Evolutionary conservation across 306 rosid genomes (phyloP).

Genomic region (Cicer judaicum): DNA sequence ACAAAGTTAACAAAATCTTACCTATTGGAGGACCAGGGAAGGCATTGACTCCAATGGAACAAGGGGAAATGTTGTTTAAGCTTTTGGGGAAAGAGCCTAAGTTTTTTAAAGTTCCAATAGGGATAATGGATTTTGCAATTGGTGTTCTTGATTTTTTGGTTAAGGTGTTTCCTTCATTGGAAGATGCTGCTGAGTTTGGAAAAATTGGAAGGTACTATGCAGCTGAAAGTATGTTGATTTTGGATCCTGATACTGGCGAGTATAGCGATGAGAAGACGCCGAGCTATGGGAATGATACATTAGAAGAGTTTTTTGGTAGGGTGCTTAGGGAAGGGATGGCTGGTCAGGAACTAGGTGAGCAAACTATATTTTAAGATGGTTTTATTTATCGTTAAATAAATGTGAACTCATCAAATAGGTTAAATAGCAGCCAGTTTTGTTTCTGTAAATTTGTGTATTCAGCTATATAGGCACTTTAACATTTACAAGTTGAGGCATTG

Average conservation of each 20-base stretch:
- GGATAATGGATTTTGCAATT: slow-evolving; percentile 91
- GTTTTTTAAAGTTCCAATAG: slow-evolving; percentile 90
- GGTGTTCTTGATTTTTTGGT: slow-evolving; percentile 76
- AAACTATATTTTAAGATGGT: slow-evolving; percentile 59
- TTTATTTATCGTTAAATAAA: slow-evolving; percentile 27
- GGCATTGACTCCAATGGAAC: slow-evolving; percentile 90
- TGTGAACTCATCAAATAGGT: slow-evolving; percentile 19
- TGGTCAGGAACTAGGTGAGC: slow-evolving; percentile 98
- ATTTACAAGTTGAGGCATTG: slow-evolving; percentile 48
- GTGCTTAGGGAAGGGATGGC: slow-evolving; percentile 93
- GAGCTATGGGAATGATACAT: slow-evolving; percentile 89
- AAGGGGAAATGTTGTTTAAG: slow-evolving; percentile 82
- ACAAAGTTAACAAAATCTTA: slow-evolving; percentile 70
- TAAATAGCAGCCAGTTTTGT: slow-evolving; percentile 54
- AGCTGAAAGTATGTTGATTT: slow-evolving; percentile 89
- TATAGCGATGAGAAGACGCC: slow-evolving; percentile 92
- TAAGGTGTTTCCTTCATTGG: slow-evolving; percentile 80
- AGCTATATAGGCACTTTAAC: slow-evolving; percentile 40
- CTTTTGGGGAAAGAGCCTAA: slow-evolving; percentile 85
- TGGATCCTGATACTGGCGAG: slow-evolving; percentile 87
- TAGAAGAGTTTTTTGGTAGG: slow-evolving; percentile 81
- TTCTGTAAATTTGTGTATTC: slow-evolving; percentile 45
- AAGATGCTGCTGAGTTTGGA: slow-evolving; percentile 92
- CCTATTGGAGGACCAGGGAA: slow-evolving; percentile 94
- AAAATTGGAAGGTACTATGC: slow-evolving; percentile 98